Evolutionary conservation across 2,329 filamentous ascomycete genomes (phyloP).

Genomic region (Fusarium beomiforme): DNA sequence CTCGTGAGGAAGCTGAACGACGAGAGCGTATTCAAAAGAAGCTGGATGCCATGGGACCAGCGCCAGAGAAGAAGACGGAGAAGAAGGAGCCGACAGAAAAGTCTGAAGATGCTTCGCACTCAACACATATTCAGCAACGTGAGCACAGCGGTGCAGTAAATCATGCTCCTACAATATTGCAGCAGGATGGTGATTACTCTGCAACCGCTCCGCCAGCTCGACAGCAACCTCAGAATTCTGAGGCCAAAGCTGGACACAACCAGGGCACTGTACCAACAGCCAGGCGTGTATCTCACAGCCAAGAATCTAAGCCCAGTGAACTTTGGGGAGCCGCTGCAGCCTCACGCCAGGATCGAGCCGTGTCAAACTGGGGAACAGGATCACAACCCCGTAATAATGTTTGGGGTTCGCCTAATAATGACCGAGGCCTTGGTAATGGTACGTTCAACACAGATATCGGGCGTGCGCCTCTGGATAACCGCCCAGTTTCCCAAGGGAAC

Average conservation of each 20-base stretch:
- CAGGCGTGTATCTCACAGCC: slow-evolving; percentile 47
- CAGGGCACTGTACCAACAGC: slow-evolving; percentile 22
- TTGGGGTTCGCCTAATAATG: slow-evolving; percentile 78
- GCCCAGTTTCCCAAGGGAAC: slow-evolving; percentile 46
- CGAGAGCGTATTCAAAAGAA: slow-evolving; percentile 78
- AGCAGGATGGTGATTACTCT: slow-evolving; percentile 28
- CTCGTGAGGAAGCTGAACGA: slow-evolving; percentile 75
- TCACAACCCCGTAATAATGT: slow-evolving; percentile 71
- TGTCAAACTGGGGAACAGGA: slow-evolving; percentile 58
- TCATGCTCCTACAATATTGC: slow-evolving; percentile 24
- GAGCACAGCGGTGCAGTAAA: slow-evolving; percentile 23
- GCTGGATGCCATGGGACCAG: slow-evolving; percentile 74
- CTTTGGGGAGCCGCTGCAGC: slow-evolving; percentile 52
- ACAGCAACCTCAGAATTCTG: slow-evolving; percentile 19
- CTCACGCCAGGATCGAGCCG: slow-evolving; percentile 58
- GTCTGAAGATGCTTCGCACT: slow-evolving; percentile 51
- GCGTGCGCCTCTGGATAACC: slow-evolving; percentile 52
- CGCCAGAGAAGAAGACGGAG: slow-evolving; percentile 67
- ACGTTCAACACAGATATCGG: slow-evolving; percentile 75
- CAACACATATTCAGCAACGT: slow-evolving; percentile 50
- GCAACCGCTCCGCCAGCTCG: neutral
- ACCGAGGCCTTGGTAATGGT: slow-evolving; percentile 79
- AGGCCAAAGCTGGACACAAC: slow-evolving; percentile 23
- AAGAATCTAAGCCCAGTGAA: slow-evolving; percentile 47
- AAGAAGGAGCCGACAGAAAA: slow-evolving; percentile 60